Evolutionary conservation across 805 yeast species (phyloP).

Genomic region (Suhomyces sp.): DNA sequence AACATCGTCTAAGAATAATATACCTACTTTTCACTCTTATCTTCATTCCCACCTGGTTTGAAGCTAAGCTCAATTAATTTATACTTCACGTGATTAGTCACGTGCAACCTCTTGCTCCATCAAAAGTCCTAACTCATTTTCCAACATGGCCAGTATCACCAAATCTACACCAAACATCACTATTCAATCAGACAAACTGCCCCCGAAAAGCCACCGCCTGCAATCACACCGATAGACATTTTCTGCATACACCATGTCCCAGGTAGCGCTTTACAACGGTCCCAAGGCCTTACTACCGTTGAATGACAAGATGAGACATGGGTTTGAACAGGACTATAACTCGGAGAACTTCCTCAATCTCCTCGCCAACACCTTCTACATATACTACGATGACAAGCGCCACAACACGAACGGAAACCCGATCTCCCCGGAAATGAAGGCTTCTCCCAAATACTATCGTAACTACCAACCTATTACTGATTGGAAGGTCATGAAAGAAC

Average conservation of each 20-base stretch:
- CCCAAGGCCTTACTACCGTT: conserved; percentile 45
- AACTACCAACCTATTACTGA: conserved; percentile 74
- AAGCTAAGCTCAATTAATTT: too few species aligned
- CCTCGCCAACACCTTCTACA: conserved; percentile 67
- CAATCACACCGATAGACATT: too few species aligned
- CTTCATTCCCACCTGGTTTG: too few species aligned
- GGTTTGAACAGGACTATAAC: conserved; percentile 61
- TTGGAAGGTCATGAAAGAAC: conserved; percentile 88
- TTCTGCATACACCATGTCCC: conserved; percentile 1
- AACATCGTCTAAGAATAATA: too few species aligned
- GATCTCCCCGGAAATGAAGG: conserved; percentile 52
- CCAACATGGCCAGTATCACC: too few species aligned
- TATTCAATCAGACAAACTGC: too few species aligned
- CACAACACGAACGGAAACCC: conserved; percentile 91
- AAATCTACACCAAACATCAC: too few species aligned
- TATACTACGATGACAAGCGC: conserved; percentile 88
- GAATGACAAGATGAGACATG: conserved; percentile 60
- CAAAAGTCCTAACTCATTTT: too few species aligned
- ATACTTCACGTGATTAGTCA: too few species aligned
- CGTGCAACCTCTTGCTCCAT: too few species aligned
- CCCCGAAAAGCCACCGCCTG: too few species aligned
- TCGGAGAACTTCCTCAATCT: conserved; percentile 55
- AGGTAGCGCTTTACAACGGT: conserved; percentile 23
- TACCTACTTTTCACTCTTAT: too few species aligned
- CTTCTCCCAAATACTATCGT: conserved; percentile 36